Conservation (phyloP, 2,329 filamentous ascomycete genomes). For the Elsinoe ampelina region DNA sequence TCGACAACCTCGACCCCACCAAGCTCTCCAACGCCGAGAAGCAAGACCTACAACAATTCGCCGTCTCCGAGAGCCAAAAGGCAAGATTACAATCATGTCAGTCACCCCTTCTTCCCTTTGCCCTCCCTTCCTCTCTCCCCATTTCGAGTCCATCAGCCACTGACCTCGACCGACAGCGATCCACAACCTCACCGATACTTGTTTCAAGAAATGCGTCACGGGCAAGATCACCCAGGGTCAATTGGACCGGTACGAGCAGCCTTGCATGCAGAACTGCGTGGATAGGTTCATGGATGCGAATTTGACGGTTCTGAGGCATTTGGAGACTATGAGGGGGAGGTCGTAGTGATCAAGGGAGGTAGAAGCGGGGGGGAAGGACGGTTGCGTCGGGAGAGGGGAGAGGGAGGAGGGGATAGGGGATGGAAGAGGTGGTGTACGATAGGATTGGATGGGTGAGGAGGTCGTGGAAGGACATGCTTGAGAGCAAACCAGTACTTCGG, state of each 20-base stretch:
- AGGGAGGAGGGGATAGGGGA: too few relatives aligned
- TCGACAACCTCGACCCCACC: conserved; percentile 51
- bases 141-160: conserved; percentile 11
- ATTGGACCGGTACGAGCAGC: conserved; percentile 69
- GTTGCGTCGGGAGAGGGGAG: too few relatives aligned
- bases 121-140: conserved; percentile 32
- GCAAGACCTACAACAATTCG: conserved; percentile 76
- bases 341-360: background rate
- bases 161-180: conserved; percentile 37
- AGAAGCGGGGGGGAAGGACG: background rate
- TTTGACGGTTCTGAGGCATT: conserved; percentile 71
- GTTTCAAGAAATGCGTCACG: conserved; percentile 91
- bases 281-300: conserved; percentile 89
- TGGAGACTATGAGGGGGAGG: conserved; percentile 52
- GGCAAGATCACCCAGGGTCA: conserved; percentile 59
- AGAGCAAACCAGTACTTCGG: too few relatives aligned
- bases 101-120: conserved; percentile 14
- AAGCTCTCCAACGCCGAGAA: conserved; percentile 75
- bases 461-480: too few relatives aligned
- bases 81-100: conserved; percentile 51
- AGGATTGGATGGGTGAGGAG: too few relatives aligned
- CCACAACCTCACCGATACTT: conserved; percentile 62
- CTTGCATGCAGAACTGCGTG: conserved; percentile 84
- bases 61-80: conserved; percentile 77
- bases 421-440: too few relatives aligned